Base-by-base conservation (phyloP, 371 early-diverging fungal species). In the Lichtheimia ornata region DNA sequence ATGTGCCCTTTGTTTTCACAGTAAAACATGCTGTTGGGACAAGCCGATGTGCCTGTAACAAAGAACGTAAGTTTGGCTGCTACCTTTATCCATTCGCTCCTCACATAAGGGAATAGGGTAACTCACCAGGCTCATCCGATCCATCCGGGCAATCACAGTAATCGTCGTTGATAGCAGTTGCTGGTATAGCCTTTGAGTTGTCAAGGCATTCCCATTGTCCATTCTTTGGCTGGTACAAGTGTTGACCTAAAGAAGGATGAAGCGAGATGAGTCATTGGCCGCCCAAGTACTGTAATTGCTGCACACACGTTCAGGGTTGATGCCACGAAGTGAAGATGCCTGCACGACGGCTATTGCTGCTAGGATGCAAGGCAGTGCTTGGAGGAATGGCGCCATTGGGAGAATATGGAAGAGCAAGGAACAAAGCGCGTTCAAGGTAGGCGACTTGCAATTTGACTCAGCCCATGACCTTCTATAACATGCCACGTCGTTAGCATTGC, bases 101-200 rank as follows among this genome's bases (percentile, higher is more conserved):
- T 17, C 20, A 4, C 3, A 24, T 42, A 28, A 6, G 9, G 14
- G 12, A 40, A 5, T 18, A 22, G 20, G 12, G 1, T 14, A 2
- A n/a, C 52, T 43, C 76, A 84, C 96, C 98, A 58, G 96, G 95
- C 63, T 97, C 98, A 73, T 97, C 98, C 13, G 92, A 92, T 6
- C 96, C 96, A 72, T 97, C 98, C 30, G 74, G 67, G 63, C 98
- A 97, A 76, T 97, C 97, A 73, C 98, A 97, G 68, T 92, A 97
- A 71, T 97, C 95, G 71, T 96, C 97, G 63, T 97, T 97, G 28
- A 97, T 88, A 0, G 88, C 84, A 4, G 75, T 61, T 58, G 79
- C 84, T 1, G 90, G 79, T 30, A 96, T 88, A 9, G 62, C 65
- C 58, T 83, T 79, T 6, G 89, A 86, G 14, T 86, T 85, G 64